Evolutionary conservation across 805 yeast genomes (phyloP).

Genomic region (Candida chilensis): DNA sequence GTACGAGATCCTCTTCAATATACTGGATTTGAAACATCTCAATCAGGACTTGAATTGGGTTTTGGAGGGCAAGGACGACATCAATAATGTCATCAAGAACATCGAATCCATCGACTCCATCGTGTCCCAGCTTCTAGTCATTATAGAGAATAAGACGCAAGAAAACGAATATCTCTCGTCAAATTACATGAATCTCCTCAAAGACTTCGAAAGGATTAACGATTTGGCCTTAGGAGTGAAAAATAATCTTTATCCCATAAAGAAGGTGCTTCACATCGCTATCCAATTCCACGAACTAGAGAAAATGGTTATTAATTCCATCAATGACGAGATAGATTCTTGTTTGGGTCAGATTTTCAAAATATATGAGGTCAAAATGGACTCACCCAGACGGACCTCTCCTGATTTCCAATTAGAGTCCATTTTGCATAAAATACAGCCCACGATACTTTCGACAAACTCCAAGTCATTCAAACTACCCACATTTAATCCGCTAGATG

Average conservation of each 20-base stretch:
- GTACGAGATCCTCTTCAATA: neutral
- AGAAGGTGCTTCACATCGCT: neutral
- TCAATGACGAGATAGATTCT: neutral
- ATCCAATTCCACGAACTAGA: neutral
- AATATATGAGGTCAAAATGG: neutral
- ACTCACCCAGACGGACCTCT: neutral
- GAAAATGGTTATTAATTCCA: neutral
- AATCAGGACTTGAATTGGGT: constrained; percentile 1
- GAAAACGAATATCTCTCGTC: neutral
- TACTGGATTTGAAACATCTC: no score
- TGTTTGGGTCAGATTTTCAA: neutral
- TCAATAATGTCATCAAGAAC: neutral
- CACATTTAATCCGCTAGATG: constrained; percentile 24
- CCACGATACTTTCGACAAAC: no score
- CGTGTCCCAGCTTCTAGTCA: neutral
- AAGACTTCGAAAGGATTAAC: neutral
- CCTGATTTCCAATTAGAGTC: neutral
- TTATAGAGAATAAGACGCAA: neutral
- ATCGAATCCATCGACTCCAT: constrained; percentile 1
- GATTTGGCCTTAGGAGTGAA: neutral
- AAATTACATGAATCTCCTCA: neutral
- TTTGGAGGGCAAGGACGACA: neutral
- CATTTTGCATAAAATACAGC: neutral
- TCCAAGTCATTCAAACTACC: constrained; percentile 26
- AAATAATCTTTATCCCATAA: neutral